Conservation (phyloP, 495 filamentous ascomycete genomes). For the Filosporella fistucella region DNA sequence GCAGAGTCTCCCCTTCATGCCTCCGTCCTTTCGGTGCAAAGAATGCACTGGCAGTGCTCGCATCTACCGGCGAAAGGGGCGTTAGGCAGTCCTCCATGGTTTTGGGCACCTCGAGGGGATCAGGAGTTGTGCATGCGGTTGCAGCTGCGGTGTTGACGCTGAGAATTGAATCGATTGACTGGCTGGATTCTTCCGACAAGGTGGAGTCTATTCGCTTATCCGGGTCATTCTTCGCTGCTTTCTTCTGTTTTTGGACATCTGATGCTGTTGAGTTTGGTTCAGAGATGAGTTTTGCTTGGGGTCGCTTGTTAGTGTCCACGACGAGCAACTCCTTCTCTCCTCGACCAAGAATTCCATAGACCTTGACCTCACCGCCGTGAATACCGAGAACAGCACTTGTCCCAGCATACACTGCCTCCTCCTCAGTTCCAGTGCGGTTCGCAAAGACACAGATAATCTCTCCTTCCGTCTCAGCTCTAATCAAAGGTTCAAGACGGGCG, state of each 20-base stretch:
- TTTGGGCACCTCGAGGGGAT: background rate
- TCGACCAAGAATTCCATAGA: constrained; percentile 67
- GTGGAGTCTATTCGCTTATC: too few species aligned
- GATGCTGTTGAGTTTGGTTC: constrained; percentile 8
- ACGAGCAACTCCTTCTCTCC: constrained; percentile 60
- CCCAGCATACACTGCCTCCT: constrained; percentile 70
- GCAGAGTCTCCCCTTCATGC: background rate
- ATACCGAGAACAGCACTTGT: constrained; percentile 80
- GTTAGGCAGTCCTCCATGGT: constrained; percentile 1
- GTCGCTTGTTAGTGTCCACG: constrained; percentile 45
- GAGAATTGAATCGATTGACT: background rate
- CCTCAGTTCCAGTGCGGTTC: constrained; percentile 74
- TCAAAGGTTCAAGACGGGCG: constrained; percentile 71
- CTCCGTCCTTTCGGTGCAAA: background rate
- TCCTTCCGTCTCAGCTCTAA: constrained; percentile 47
- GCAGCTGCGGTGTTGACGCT: background rate
- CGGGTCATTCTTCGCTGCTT: too few species aligned
- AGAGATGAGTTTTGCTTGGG: constrained; percentile 21
- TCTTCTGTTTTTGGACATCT: background rate
- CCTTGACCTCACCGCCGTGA: constrained; percentile 56
- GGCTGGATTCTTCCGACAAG: background rate
- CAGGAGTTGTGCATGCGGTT: background rate
- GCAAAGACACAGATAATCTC: constrained; percentile 78
- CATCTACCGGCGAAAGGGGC: constrained; percentile 8
- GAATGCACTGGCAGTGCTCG: background rate